Base-by-base conservation (phyloP, 345 rosid genomes). In the Salix udensis region DNA sequence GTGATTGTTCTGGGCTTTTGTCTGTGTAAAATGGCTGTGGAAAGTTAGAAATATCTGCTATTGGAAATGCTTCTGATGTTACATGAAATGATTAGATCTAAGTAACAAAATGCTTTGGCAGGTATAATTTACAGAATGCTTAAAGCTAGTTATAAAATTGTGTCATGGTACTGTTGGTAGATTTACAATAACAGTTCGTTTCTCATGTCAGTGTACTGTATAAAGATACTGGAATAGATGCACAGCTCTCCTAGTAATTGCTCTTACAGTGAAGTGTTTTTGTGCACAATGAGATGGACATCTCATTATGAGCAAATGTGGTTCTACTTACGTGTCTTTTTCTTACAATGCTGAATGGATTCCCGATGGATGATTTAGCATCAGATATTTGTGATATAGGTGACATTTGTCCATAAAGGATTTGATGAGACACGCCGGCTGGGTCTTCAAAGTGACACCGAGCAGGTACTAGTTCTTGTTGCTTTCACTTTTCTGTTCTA, bases 341-440 rank as follows among this genome's bases (percentile, higher is more conserved):
- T 12, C 50, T 55, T 39, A 61, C 23, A 36, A 16, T 65, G 9
- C 8, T 65, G 37, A 67, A 42, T 69, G 46, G 10, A 42, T 71
- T 53, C 50, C n/a, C 12, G 46, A 24, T 46, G 72, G 73, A 34
- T 72, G 40, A 66, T 40, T 67, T 58, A 48, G 10, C 58, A 28
- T 77, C 60, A 40, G 23, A 65, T 74, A 14, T 72, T 81, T 77
- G 64, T 79, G 44, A 37, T 79, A 55, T 68, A 95, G 98, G 85
- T 86, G 72, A 95, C 97, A 61, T 91, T 95, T 82, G 68, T 93
- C 65, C 98, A 95, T 77, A 95, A 95, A 88, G 98, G 98, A 60
- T 95, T 95, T 79, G 98, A 95, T 74, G 98, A 95, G 85, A 93
- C 91, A 79, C 94, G 98, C 46, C 90, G 97, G 70, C 96, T 95